Percentiles rank a stretch among this genome's conserved stretches.
Evolutionary conservation across 208 protist species (phyloP).

Genomic region (Porcisia hertigi): DNA sequence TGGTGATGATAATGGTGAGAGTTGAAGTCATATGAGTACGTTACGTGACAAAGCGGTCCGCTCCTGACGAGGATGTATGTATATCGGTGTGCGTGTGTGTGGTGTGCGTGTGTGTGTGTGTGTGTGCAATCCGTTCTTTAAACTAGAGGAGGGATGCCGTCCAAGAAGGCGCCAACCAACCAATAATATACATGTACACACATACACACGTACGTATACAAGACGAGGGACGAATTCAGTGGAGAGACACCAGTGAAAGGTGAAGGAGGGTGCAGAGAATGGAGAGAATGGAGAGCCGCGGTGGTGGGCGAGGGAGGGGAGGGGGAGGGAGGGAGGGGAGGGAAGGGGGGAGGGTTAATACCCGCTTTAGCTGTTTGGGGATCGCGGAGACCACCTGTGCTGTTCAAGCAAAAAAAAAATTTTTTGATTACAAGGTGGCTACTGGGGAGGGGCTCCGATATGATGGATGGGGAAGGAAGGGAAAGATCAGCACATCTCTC

Average conservation of each 20-base stretch:
- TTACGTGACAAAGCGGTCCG: no score
- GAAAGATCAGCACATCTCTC: no score
- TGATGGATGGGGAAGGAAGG: no score
- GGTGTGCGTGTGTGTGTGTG: slow-evolving; percentile 7
- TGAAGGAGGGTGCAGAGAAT: not conserved
- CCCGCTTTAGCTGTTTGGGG: not conserved
- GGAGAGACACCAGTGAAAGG: not conserved
- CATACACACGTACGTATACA: slow-evolving; percentile 6
- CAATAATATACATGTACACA: not conserved
- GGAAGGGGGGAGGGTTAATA: not conserved
- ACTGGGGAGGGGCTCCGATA: no score
- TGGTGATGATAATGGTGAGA: no score
- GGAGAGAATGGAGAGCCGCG: no score
- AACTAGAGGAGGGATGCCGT: no score
- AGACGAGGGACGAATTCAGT: not conserved
- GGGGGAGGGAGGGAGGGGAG: not conserved
- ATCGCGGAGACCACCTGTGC: not conserved
- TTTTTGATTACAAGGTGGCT: no score
- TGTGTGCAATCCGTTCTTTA: not conserved
- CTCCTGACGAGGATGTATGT: not conserved
- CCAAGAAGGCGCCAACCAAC: not conserved
- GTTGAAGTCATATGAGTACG: no score
- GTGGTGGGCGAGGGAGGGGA: not conserved
- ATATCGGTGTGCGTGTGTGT: not conserved
- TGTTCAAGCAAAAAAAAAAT: not conserved